Conservation (phyloP, 768 basidiomycete species). For the Tricholoma sp. region DNA sequence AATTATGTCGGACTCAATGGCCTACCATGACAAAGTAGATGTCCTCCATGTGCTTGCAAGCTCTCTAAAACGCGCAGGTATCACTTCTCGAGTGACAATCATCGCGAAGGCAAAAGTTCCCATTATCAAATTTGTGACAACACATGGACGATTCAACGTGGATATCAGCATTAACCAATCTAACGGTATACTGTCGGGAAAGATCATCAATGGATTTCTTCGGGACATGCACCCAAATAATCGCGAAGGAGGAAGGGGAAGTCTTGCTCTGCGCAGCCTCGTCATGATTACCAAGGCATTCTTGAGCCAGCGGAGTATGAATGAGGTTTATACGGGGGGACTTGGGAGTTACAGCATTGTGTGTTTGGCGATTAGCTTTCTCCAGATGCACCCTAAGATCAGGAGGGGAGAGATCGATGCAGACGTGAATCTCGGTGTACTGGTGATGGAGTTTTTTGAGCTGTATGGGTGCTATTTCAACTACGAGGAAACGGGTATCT, state of each 20-base stretch:
- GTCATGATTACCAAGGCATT: constrained; percentile 90
- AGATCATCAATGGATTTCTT: constrained; percentile 78
- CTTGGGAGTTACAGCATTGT: constrained; percentile 93
- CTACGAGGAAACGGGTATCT: constrained; percentile 86
- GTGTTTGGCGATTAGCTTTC: constrained; percentile 86
- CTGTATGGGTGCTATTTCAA: constrained; percentile 91
- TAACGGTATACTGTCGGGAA: constrained; percentile 75
- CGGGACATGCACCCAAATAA: constrained; percentile 42
- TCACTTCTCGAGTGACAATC: constrained; percentile 76
- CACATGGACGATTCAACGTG: constrained; percentile 76
- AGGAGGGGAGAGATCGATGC: constrained; percentile 84
- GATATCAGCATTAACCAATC: constrained; percentile 93
- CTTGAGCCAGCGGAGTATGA: constrained; percentile 85
- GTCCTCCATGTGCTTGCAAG: constrained; percentile 77
- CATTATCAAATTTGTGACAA: constrained; percentile 91
- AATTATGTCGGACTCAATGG: constrained; percentile 74
- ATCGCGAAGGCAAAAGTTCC: constrained; percentile 94
- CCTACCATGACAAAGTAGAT: constrained; percentile 57
- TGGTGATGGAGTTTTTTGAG: constrained; percentile 97
- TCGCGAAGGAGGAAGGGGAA: constrained; percentile 23
- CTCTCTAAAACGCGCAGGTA: constrained; percentile 64
- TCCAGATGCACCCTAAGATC: constrained; percentile 97
- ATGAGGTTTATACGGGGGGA: constrained; percentile 97
- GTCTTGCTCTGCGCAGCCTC: constrained; percentile 73
- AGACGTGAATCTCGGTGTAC: constrained; percentile 83